Evolutionary conservation across 805 yeast genomes (phyloP).

Genomic region (Saccharomycopsis amapae): DNA sequence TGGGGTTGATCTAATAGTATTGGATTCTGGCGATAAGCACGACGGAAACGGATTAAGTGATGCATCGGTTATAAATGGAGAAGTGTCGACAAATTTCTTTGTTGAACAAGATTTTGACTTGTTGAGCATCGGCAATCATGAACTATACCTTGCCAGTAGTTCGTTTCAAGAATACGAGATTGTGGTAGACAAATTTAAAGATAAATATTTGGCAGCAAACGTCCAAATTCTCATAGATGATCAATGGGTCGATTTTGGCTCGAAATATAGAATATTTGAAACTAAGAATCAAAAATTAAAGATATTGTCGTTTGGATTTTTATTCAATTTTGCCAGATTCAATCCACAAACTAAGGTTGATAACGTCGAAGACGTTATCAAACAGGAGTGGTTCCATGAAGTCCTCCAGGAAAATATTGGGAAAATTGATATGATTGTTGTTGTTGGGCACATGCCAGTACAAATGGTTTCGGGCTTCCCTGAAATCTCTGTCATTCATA

Average conservation of each 20-base stretch:
- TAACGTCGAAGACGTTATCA: slow-evolving; percentile 46
- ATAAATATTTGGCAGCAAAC: slow-evolving; percentile 62
- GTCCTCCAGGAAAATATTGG: slow-evolving; percentile 26
- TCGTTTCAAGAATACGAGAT: slow-evolving; percentile 62
- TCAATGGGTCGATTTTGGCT: slow-evolving; percentile 51
- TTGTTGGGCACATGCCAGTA: slow-evolving; percentile 78
- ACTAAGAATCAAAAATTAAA: slow-evolving; percentile 48
- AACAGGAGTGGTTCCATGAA: slow-evolving; percentile 59
- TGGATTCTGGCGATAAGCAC: slow-evolving; percentile 90
- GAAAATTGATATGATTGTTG: slow-evolving; percentile 55
- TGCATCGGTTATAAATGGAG: slow-evolving; percentile 68
- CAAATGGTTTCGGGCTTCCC: slow-evolving; percentile 30
- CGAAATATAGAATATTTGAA: slow-evolving; percentile 53
- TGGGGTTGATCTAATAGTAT: slow-evolving; percentile 57
- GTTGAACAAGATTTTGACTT: slow-evolving; percentile 63
- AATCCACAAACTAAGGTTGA: slow-evolving; percentile 59
- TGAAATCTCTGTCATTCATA: slow-evolving; percentile 33
- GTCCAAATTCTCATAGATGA: slow-evolving; percentile 43
- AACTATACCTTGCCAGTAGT: slow-evolving; percentile 62
- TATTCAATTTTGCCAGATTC: slow-evolving; percentile 64
- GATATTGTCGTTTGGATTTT: slow-evolving; percentile 66
- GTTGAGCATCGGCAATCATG: slow-evolving; percentile 87
- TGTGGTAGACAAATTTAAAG: slow-evolving; percentile 46
- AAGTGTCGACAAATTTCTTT: slow-evolving; percentile 54
- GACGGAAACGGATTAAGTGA: slow-evolving; percentile 93